A percentile compares a stretch with the other conserved stretches of the same genome.
These are phyloP conservation scores for Saprolegnia parasitica DNA, from an alignment of 352 stramenopile genomes.

Conservation along the genomic window DNA sequence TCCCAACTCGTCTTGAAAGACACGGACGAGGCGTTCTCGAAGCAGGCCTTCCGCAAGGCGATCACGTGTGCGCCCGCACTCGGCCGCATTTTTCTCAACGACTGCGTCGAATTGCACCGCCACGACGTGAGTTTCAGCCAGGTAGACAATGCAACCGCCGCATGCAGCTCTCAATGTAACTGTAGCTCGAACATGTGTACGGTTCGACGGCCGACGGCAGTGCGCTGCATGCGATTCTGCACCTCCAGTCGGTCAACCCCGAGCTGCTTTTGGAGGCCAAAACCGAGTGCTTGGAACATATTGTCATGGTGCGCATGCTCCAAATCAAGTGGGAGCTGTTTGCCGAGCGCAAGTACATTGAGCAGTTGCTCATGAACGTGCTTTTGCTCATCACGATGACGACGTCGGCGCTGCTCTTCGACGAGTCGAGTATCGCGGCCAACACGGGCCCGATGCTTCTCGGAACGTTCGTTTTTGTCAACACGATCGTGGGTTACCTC, in stretches of 20 bases:
- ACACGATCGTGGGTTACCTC: constrained; percentile 3
- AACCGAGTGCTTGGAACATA: constrained; percentile 10
- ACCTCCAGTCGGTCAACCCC: constrained; percentile 5
- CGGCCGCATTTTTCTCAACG: constrained; percentile 23
- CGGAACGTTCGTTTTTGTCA: constrained; percentile 11
- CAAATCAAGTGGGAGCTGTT: constrained; percentile 29
- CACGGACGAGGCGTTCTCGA: constrained; percentile 13
- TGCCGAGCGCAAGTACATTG: constrained; percentile 20
- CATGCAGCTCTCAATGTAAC: background rate
- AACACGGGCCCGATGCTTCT: background rate
- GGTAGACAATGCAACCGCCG: constrained; percentile 7
- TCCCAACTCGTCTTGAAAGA: constrained; percentile 1
- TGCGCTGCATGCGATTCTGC: constrained; percentile 3
- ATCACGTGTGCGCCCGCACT: constrained; percentile 23
- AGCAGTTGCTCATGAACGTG: constrained; percentile 17
- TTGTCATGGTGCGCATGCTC: constrained; percentile 18
- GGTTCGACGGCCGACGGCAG: background rate
- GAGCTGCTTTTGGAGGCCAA: constrained; percentile 5
- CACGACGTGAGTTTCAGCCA: constrained; percentile 18
- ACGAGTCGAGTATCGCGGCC: background rate
- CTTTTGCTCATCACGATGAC: constrained; percentile 12
- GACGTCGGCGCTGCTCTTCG: constrained; percentile 14
- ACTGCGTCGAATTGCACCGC: constrained; percentile 18
- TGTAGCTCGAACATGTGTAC: constrained; percentile 23
- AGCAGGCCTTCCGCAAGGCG: constrained; percentile 18